phyloP scores from a whole-genome alignment of 73 alveolate species.

The Uronychia setigera region DNA sequence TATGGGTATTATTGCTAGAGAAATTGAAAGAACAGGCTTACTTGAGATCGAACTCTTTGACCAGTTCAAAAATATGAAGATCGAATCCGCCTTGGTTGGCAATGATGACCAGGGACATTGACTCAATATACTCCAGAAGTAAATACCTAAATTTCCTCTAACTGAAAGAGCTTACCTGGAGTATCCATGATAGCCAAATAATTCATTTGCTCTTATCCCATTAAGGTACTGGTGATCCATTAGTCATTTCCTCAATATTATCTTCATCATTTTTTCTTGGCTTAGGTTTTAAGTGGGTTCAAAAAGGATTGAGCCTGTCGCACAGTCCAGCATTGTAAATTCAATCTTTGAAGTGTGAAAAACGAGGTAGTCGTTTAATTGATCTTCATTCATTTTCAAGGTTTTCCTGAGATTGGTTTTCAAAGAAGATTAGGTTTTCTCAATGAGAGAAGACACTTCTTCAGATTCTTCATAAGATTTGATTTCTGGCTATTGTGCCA shows the following conservation, averaged over 20 bases:
- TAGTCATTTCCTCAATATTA: neutral
- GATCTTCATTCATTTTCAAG: neutral
- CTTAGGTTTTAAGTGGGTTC: neutral
- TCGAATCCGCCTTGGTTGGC: slow-evolving; percentile 51
- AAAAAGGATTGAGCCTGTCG: neutral
- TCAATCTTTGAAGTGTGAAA: neutral
- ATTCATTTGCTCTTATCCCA: neutral
- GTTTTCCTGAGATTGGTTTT: no score
- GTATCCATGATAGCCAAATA: neutral
- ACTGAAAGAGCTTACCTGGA: slow-evolving; percentile 11
- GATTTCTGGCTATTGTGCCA: neutral
- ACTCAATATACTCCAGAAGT: slow-evolving; percentile 33
- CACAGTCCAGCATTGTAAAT: neutral
- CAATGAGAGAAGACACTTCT: no score
- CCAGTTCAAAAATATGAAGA: slow-evolving; percentile 34
- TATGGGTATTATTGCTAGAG: no score
- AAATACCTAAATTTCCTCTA: slow-evolving; percentile 36
- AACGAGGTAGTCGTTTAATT: neutral
- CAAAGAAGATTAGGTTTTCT: no score
- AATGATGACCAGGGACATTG: slow-evolving; percentile 18
- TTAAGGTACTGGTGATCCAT: neutral
- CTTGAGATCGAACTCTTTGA: slow-evolving; percentile 2
- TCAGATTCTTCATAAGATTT: no score
- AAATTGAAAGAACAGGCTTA: no score
- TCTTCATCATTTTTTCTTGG: slow-evolving; percentile 1